Percentiles rank a stretch among this genome's conserved stretches.
phyloP scores from a whole-genome alignment of 108 stramenopile species.

The Cyclotella atomus region DNA sequence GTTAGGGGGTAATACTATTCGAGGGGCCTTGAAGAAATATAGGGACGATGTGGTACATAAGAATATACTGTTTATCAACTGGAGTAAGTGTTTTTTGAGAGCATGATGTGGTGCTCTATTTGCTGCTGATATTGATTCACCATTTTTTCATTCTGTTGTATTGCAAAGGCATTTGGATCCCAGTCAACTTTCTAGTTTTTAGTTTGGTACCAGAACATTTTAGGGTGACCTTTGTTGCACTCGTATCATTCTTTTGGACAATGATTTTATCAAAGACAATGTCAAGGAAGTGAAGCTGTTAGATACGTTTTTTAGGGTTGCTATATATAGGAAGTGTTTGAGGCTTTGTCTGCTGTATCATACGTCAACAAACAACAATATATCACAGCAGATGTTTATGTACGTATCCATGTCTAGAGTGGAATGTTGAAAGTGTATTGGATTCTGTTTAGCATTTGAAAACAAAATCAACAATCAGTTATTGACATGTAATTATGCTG shows the following conservation, averaged over 20 bases:
- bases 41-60: conserved; percentile 26
- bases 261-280: conserved; percentile 27
- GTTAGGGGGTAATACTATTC: conserved; percentile 16
- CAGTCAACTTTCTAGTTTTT: conserved; percentile 37
- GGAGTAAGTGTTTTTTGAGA: neutral
- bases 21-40: conserved; percentile 22
- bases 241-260: conserved; percentile 48
- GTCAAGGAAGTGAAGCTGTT: too few relatives aligned
- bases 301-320: too few relatives aligned
- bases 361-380: too few relatives aligned
- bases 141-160: neutral
- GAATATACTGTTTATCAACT: conserved; percentile 39
- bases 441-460: too few relatives aligned
- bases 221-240: conserved; percentile 40
- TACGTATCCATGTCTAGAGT: too few relatives aligned
- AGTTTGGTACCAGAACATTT: conserved; percentile 43
- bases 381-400: too few relatives aligned
- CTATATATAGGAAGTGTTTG: too few relatives aligned
- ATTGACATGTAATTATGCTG: too few relatives aligned
- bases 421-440: too few relatives aligned
- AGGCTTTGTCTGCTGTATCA: too few relatives aligned
- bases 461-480: too few relatives aligned
- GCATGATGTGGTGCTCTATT: neutral
- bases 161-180: conserved; percentile 21
- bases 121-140: too few relatives aligned